These are phyloP conservation scores for Benincasa hispida DNA, from an alignment of 306 rosid species.

Conservation along the genomic window DNA sequence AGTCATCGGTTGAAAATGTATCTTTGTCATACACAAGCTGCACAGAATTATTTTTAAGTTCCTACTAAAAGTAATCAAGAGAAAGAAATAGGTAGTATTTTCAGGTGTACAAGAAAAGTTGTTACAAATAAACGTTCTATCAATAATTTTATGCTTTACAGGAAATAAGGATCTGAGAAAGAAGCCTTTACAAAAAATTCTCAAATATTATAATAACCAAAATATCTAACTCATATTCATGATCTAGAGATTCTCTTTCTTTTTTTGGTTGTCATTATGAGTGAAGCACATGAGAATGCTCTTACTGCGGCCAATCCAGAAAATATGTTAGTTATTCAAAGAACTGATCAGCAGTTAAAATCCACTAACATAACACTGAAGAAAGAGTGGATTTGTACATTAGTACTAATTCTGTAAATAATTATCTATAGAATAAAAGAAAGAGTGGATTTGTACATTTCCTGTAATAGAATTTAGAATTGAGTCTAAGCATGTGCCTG, in stretches of 20 bases:
- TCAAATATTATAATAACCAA: not conserved
- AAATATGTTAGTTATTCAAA: not conserved
- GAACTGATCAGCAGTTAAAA: not conserved
- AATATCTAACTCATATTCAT: not conserved
- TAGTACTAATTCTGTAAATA: not conserved
- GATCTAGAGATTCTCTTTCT: not conserved
- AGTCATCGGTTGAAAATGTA: conserved; percentile 73
- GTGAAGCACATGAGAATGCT: not conserved
- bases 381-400: too few species aligned
- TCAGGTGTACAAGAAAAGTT: not conserved
- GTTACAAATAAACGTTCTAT: not conserved
- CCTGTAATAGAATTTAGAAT: not conserved
- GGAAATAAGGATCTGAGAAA: not conserved
- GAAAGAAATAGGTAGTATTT: not conserved
- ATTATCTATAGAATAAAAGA: not conserved
- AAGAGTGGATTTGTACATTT: not conserved
- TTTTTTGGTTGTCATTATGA: not conserved
- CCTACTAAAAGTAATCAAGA: not conserved
- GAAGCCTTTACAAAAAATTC: not conserved
- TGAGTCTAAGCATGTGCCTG: not conserved
- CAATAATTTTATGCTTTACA: not conserved
- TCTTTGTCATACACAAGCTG: conserved; percentile 92
- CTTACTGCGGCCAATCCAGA: not conserved
- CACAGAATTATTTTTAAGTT: conserved; percentile 9
- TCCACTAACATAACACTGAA: too few species aligned